phyloP scores from a whole-genome alignment of 768 basidiomycete genomes.

The Russula lepida region DNA sequence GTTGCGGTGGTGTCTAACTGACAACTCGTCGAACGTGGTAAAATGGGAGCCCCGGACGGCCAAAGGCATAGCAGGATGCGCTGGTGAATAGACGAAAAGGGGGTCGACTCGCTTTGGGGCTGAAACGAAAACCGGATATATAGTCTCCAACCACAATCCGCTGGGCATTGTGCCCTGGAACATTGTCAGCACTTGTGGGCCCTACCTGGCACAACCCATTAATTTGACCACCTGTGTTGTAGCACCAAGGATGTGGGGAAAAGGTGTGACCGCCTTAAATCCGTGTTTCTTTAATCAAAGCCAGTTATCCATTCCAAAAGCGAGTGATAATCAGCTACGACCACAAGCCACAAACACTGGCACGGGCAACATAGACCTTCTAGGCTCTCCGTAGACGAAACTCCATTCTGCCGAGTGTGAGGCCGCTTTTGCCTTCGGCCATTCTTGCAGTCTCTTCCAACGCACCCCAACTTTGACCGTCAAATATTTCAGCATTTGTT shows the following conservation, averaged over 20 bases:
- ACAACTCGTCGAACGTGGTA: neutral
- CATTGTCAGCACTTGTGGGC: neutral
- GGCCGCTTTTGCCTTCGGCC: conserved; percentile 46
- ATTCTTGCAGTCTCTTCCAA: conserved; percentile 47
- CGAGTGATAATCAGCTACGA: neutral
- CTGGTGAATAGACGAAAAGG: neutral
- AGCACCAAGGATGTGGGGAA: neutral
- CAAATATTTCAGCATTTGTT: conserved; percentile 26
- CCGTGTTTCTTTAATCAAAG: neutral
- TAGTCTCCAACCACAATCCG: neutral
- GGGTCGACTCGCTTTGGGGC: neutral
- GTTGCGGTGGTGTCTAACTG: neutral
- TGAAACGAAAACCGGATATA: neutral
- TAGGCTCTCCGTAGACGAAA: conserved; percentile 10
- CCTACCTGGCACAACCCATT: neutral
- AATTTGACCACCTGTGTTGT: neutral
- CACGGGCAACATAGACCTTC: neutral
- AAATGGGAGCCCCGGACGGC: neutral
- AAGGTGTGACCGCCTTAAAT: neutral
- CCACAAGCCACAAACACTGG: neutral
- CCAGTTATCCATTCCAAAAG: neutral
- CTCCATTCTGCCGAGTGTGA: conserved; percentile 43
- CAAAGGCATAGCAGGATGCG: neutral
- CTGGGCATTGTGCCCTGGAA: neutral
- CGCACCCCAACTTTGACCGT: conserved; percentile 36